Conservation (phyloP, 495 filamentous ascomycete genomes). For the Lineolata rhizophorae region DNA sequence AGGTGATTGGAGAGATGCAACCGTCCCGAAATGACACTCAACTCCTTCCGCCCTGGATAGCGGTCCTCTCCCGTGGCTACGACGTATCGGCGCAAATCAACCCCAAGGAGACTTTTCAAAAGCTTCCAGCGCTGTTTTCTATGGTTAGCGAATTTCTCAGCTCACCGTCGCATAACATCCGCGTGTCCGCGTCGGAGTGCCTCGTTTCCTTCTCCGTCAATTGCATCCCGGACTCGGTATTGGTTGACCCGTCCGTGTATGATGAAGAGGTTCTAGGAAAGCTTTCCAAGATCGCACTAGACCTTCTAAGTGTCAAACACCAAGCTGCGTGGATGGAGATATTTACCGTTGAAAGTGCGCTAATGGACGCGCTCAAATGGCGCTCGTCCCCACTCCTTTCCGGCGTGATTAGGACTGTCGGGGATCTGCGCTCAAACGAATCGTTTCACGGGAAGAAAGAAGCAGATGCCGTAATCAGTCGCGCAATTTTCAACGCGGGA, state of each 20-base stretch:
- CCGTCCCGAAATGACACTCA: slow-evolving; percentile 82
- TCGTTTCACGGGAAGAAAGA: slow-evolving; percentile 89
- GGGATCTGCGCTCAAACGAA: slow-evolving; percentile 72
- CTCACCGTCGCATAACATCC: slow-evolving; percentile 76
- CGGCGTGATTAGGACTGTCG: slow-evolving; percentile 51
- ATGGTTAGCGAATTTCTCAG: slow-evolving; percentile 58
- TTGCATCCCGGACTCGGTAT: slow-evolving; percentile 56
- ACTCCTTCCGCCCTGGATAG: slow-evolving; percentile 86
- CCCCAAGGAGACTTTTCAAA: slow-evolving; percentile 70
- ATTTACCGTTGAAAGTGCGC: slow-evolving; percentile 69
- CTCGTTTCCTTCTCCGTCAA: slow-evolving; percentile 78
- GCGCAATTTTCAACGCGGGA: slow-evolving; percentile 72
- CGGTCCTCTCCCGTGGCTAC: slow-evolving; percentile 79
- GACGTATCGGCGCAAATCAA: slow-evolving; percentile 77
- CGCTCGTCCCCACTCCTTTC: slow-evolving; percentile 52
- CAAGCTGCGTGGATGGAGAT: slow-evolving; percentile 91
- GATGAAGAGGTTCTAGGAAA: slow-evolving; percentile 71
- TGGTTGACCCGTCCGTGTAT: slow-evolving; percentile 69
- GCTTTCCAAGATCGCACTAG: slow-evolving; percentile 39
- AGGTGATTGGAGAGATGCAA: slow-evolving; percentile 68
- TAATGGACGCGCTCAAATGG: slow-evolving; percentile 77
- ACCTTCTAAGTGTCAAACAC: slow-evolving; percentile 69
- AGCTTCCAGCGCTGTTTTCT: slow-evolving; percentile 60
- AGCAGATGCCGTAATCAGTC: slow-evolving; percentile 70
- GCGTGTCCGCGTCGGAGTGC: slow-evolving; percentile 83